Percentiles rank a stretch among this genome's conserved stretches.
These are phyloP conservation scores for Phaffia rhodozyma DNA, from an alignment of 1,284 basidiomycete species.

Conservation along the genomic window DNA sequence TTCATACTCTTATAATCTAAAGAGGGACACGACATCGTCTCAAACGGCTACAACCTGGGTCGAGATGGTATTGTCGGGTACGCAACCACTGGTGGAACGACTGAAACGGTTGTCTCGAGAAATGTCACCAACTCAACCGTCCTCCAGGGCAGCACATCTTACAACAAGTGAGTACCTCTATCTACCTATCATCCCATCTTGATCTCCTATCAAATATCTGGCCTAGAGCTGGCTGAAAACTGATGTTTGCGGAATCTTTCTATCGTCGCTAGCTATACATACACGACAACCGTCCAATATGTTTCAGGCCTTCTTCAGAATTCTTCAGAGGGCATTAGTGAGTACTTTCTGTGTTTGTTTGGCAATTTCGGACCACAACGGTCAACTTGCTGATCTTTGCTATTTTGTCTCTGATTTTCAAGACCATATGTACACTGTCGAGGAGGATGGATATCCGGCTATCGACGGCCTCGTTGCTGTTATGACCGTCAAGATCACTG, in stretches of 20 bases:
- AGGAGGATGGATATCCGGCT: constrained; percentile 47
- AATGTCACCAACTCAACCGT: constrained; percentile 46
- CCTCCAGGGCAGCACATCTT: constrained; percentile 27
- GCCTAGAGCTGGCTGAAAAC: constrained; percentile 44
- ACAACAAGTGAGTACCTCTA: constrained; percentile 24
- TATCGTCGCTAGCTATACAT: constrained; percentile 47
- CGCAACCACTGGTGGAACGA: constrained; percentile 43
- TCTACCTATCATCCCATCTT: constrained; percentile 19
- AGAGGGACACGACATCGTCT: constrained; percentile 12
- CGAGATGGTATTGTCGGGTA: constrained; percentile 72
- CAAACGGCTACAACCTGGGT: constrained; percentile 45
- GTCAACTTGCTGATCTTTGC: not conserved
- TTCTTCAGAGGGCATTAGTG: constrained; percentile 36
- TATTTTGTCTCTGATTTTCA: not conserved
- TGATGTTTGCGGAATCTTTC: constrained; percentile 36
- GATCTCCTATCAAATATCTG: constrained; percentile 19
- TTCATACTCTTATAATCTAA: not conserved
- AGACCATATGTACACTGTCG: constrained; percentile 63
- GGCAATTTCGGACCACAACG: constrained; percentile 18
- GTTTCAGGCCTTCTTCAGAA: constrained; percentile 55
- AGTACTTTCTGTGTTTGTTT: constrained; percentile 23
- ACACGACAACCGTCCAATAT: constrained; percentile 55
- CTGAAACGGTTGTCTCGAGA: constrained; percentile 42
- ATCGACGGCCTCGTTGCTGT: constrained; percentile 78
- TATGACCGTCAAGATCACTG: constrained; percentile 57